Evolutionary conservation across 2,329 filamentous ascomycete genomes (phyloP), one percentile per base, ranked within the genome.

Genomic region (Paecilomyces sp.): DNA sequence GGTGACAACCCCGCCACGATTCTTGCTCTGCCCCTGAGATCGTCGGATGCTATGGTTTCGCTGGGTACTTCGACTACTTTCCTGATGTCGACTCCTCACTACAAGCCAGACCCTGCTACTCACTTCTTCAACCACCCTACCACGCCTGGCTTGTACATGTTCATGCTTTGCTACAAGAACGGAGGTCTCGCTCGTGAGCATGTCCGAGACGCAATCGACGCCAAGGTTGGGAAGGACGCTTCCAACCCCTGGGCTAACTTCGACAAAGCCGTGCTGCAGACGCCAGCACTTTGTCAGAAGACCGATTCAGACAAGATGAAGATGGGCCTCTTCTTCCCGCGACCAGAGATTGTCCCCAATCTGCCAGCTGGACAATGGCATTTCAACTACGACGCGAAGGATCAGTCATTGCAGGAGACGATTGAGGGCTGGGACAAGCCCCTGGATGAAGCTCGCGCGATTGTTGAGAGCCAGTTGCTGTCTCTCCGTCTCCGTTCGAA

Each of bases 161-260:
- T 99, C 77, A 99, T 99, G 94, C 86, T 99, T 36, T 99, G 94
- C 82, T 99, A 97, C 82, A 97, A 97, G 78, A 99, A 99, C 77
- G 94, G 94, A 66, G 92, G 92, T 1, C 85, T 97, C 1, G 93
- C 94, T 1, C 89, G 94, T 53, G 94, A 99, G 73, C 87, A 90
- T 68, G 85, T 97, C 63, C 89, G 94, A 58, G 91, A 99, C 71
- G 82, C 85, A 0, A 85, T 97, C 57, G 88, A 91, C 62, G 67
- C 76, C 58, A 70, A 73, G 50, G 74, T 78, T 24, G 76, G 77
- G 28, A 73, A 79, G 9, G 72, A 75, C 31, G 81, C 71, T n/a
- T 60, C 70, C 9, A 74, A 88, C 59, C 79, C 81, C 11, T 99
- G 94, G 94, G 83, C 85, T 56, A 82, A 76, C 57, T 99, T 97